phyloP scores from a whole-genome alignment of 768 basidiomycete genomes.

The Pholiota conissans region DNA sequence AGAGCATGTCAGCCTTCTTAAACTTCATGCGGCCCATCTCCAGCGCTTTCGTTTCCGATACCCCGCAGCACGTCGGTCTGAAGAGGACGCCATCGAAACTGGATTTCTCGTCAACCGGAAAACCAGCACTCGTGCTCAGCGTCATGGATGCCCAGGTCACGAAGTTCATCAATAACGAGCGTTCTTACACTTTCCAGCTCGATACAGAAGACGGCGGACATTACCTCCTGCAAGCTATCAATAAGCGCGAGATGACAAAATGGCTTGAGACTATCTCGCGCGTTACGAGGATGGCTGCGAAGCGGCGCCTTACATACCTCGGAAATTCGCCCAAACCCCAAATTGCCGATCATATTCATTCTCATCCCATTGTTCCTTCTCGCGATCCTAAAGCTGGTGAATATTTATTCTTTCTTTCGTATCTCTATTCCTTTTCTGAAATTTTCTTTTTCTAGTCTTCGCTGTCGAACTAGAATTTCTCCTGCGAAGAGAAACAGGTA shows the following conservation, averaged over 20 bases:
- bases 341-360: slow-evolving; percentile 71
- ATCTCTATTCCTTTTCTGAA: background rate
- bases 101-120: slow-evolving; percentile 71
- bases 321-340: slow-evolving; percentile 75
- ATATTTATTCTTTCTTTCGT: too few species aligned
- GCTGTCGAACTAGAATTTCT: slow-evolving; percentile 75
- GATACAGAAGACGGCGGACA: slow-evolving; percentile 88
- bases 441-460: slow-evolving; percentile 48
- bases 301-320: slow-evolving; percentile 79
- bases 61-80: slow-evolving; percentile 37
- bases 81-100: slow-evolving; percentile 72
- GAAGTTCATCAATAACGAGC: slow-evolving; percentile 74
- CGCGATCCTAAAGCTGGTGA: slow-evolving; percentile 76
- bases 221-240: slow-evolving; percentile 74
- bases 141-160: slow-evolving; percentile 71
- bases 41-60: slow-evolving; percentile 76
- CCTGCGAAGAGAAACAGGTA: slow-evolving; percentile 61
- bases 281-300: slow-evolving; percentile 71
- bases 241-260: slow-evolving; percentile 66
- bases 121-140: slow-evolving; percentile 74
- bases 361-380: slow-evolving; percentile 54
- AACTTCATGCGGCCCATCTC: slow-evolving; percentile 89
- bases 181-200: slow-evolving; percentile 81
- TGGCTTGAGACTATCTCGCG: slow-evolving; percentile 79
- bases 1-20: slow-evolving; percentile 84